These are phyloP conservation scores for Thamnidium elegans DNA, from an alignment of 192 early-diverging fungal genomes.

Conservation along the genomic window DNA sequence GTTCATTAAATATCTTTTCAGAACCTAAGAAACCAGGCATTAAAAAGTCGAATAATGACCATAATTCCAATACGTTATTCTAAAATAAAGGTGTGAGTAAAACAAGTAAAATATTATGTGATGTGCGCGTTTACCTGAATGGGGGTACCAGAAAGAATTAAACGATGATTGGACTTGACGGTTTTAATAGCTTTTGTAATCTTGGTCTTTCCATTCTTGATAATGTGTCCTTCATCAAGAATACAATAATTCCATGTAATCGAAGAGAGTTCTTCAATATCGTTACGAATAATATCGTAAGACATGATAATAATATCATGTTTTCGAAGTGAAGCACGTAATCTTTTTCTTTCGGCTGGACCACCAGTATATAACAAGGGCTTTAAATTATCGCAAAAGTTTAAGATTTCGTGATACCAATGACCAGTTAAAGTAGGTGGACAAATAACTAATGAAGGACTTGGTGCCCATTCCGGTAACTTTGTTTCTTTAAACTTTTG, in stretches of 20 bases:
- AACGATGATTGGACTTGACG: conserved; percentile 79
- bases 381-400: conserved; percentile 72
- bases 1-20: conserved; percentile 92
- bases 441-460: conserved; percentile 91
- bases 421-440: conserved; percentile 94
- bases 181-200: conserved; percentile 91
- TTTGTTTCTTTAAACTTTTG: conserved; percentile 51
- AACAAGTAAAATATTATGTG: neutral
- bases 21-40: conserved; percentile 98
- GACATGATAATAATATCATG: conserved; percentile 91
- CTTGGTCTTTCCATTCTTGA: conserved; percentile 94
- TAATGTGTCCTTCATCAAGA: conserved; percentile 97
- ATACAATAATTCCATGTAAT: conserved; percentile 93
- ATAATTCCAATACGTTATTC: conserved; percentile 96
- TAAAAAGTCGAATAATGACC: conserved; percentile 97
- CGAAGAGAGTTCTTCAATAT: conserved; percentile 75
- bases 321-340: conserved; percentile 50
- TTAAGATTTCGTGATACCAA: conserved; percentile 92
- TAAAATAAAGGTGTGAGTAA: conserved; percentile 27
- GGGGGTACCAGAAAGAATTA: conserved; percentile 96
- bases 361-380: conserved; percentile 86
- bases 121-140: conserved; percentile 73
- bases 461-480: conserved; percentile 62
- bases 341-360: conserved; percentile 70
- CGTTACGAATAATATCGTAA: conserved; percentile 95